phyloP scores from a whole-genome alignment of 202 grass and related monocot genomes.

The Eragrostis tef region DNA sequence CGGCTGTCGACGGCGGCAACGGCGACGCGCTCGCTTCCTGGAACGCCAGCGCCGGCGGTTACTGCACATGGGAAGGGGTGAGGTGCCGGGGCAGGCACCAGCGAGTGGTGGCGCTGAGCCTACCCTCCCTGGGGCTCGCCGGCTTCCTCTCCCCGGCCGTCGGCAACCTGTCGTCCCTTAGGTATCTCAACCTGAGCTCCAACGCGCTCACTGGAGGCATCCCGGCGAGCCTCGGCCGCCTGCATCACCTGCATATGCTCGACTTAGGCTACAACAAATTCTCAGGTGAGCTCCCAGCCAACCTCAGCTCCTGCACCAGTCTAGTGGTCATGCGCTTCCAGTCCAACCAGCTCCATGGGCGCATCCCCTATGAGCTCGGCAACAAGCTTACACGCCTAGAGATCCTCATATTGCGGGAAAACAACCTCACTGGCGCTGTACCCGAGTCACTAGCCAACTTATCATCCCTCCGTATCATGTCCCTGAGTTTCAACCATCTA shows the following conservation, averaged over 20 bases:
- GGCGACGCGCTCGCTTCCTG: not conserved
- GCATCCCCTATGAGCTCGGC: too few species aligned
- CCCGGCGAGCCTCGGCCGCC: slow-evolving; percentile 11
- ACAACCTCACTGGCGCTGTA: too few species aligned
- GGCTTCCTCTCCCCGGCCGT: slow-evolving; percentile 34
- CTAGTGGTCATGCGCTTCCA: not conserved
- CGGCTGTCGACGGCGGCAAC: not conserved
- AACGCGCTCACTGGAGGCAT: slow-evolving; percentile 34
- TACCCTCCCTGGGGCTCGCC: not conserved
- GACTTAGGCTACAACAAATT: slow-evolving; percentile 6
- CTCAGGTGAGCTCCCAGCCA: slow-evolving; percentile 1
- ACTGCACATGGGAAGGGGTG: slow-evolving; percentile 45
- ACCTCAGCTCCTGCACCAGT: slow-evolving; percentile 14
- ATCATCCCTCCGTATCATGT: too few species aligned
- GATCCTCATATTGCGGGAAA: too few species aligned
- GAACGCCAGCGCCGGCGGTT: not conserved
- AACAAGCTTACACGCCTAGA: too few species aligned
- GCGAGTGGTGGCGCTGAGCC: slow-evolving; percentile 32
- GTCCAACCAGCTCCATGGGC: too few species aligned
- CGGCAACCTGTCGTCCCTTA: slow-evolving; percentile 41
- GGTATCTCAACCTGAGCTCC: slow-evolving; percentile 37
- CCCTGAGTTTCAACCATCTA: too few species aligned
- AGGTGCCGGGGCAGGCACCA: not conserved
- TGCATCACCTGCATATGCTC: not conserved
- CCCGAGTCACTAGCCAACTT: too few species aligned